Base-by-base conservation (phyloP, 352 stramenopile species). In the Blastocystis sp. region DNA sequence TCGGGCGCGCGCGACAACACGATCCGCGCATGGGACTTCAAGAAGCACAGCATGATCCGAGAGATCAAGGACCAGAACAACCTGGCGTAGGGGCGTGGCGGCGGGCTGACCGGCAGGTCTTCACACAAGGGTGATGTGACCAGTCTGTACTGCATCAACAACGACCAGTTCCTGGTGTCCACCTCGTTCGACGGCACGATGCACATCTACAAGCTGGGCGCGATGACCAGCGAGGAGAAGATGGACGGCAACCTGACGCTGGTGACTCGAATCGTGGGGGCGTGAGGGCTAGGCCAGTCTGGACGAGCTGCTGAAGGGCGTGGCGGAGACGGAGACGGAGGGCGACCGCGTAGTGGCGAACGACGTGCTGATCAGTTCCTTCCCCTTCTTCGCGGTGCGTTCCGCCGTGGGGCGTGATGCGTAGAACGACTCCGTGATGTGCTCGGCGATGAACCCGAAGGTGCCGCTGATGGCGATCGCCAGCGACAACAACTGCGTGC, bases 1-100 rank as follows among this genome's bases (percentile, higher is more conserved):
- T 34, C 28, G 28, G 28, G 28, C 28, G 28, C 28, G 28, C 28
- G 28, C 42, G 77, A 87, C 43, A 87, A 87, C 63, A 78, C 62
- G 24, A 87, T 87, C 48, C 77, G 77, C 45, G 77, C 48, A 38
- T 87, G 77, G 77, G 59, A 78, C 57, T 28, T 76, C n/a, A 74
- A 76, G 9, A 48, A 48, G 45, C 62, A 78, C 52, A 87, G 19
- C 3, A 71, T 54, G 34, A 87, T 87, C 45, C 77, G 77, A 21
- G 77, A 87, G 52, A 52, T 87, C 14, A 87, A 87, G 43, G 77
- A 87, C 45, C 62, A 64, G 24, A 87, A 87, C 43, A 74, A 87
- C 17, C 40, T 87, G 43, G n/a, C n/a, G 65, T 77, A 45, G 21
- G 14, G 60, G 7, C n/a, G 7, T 14, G n/a, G 28, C 10, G 3